A percentile compares a stretch with the other conserved stretches of the same genome.
Evolutionary conservation across 2,329 filamentous ascomycete genomes (phyloP).

Genomic region (Colletotrichum filicis): DNA sequence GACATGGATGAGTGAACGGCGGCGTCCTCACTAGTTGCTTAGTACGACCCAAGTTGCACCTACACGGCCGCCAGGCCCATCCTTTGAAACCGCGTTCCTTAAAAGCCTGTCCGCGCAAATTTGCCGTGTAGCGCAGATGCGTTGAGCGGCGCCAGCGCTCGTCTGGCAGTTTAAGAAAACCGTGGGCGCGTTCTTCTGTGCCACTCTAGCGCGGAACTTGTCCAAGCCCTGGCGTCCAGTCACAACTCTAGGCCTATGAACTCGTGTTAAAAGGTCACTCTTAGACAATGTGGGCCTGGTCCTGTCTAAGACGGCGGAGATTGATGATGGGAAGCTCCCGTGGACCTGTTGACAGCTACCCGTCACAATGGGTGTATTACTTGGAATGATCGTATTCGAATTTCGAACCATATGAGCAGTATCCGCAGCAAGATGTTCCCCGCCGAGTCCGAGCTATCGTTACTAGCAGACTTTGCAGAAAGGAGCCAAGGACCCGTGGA

Average conservation of each 20-base stretch:
- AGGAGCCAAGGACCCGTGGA: too few species aligned
- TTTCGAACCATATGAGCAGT: background rate
- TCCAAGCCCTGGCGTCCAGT: slow-evolving; percentile 11
- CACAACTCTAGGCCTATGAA: slow-evolving; percentile 17
- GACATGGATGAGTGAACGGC: slow-evolving; percentile 8
- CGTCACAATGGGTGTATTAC: background rate
- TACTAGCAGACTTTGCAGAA: background rate
- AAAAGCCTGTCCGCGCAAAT: slow-evolving; percentile 18
- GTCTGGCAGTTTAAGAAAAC: slow-evolving; percentile 3
- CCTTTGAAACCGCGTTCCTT: slow-evolving; percentile 22
- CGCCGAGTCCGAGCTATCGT: background rate
- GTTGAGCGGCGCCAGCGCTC: background rate
- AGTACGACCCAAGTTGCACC: slow-evolving; percentile 1
- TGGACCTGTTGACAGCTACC: slow-evolving; percentile 1
- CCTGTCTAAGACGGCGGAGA: slow-evolving; percentile 31
- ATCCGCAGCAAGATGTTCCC: too few species aligned
- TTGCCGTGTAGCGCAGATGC: background rate
- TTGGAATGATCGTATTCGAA: background rate
- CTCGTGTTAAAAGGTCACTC: slow-evolving; percentile 23
- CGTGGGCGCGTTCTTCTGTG: slow-evolving; percentile 17
- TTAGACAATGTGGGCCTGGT: slow-evolving; percentile 24
- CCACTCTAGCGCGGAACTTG: slow-evolving; percentile 12
- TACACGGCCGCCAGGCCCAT: slow-evolving; percentile 14
- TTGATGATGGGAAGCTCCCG: slow-evolving; percentile 16
- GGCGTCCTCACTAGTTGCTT: slow-evolving; percentile 17